Evolutionary conservation across 768 basidiomycete species (phyloP), one percentile per base, ranked within the genome.

Genomic region (Tricholomella constricta): DNA sequence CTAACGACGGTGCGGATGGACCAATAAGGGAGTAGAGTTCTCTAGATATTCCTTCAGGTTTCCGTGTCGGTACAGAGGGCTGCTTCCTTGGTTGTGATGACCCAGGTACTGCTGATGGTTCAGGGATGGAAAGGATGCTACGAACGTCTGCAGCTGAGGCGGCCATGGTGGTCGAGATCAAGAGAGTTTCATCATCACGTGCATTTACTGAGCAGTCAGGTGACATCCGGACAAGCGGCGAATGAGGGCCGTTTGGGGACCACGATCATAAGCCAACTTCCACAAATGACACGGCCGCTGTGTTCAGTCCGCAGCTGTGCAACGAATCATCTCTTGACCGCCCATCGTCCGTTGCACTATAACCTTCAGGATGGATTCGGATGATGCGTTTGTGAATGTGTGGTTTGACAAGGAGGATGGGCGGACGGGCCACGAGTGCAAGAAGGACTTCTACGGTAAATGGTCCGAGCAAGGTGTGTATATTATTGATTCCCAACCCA

Each of bases 21-120:
- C 96, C 96, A 59, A 99, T 98, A 54, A 99, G 83, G 1, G 90
- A 86, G 72, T 90, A 98, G 2, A 99, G 79, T 69, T 98, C 95
- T 60, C 94, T 79, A 0, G 94, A 88, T 55, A 98, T 94, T 17
- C 96, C 95, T 17, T 94, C 91, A 3, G 91, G 91, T 69, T 90
- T 92, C 63, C 81, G 80, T 15, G 73, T 63, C 11, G 76, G 63
- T 2, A 72, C 15, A n/a, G 73, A 49, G 20, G 66, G 31, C 3
- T 71, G 54, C 59, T 81, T 87, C 61, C 79, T 81, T 2, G 67
- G 65, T 34, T 77, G 79, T n/a, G 79, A 71, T 2, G 80, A 73
- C 4, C 75, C 74, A 7, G 77, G 63, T 7, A 74, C 66, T 26
- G 76, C 63, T 4, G 75, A 70, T 2, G 68, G 52, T 19, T 75